These are phyloP conservation scores for Gonapodya sp. DNA, from an alignment of 192 early-diverging fungal species.

Conservation along the genomic window DNA sequence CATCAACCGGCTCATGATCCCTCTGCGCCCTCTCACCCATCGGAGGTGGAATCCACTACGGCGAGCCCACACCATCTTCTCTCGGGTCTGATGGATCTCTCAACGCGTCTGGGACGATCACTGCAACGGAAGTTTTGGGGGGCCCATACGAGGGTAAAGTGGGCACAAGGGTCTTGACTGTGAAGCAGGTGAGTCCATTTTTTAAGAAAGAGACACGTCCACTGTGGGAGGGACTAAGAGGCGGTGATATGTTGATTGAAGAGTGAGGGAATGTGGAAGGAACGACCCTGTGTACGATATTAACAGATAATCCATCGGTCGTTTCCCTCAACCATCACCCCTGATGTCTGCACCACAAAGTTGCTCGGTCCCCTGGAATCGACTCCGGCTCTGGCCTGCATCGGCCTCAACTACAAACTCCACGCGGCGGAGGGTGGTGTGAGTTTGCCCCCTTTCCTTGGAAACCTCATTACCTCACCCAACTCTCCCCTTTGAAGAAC, in stretches of 20 bases:
- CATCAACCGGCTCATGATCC: too few relatives aligned
- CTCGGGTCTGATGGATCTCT: background rate
- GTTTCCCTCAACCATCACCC: background rate
- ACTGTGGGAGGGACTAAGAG: too few relatives aligned
- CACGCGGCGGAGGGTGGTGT: constrained; percentile 45
- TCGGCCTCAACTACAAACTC: constrained; percentile 48
- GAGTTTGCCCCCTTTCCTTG: constrained; percentile 21
- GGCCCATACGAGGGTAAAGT: background rate
- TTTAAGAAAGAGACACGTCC: too few relatives aligned
- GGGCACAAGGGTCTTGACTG: background rate
- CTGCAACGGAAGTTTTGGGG: background rate
- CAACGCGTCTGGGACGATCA: background rate
- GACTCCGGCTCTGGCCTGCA: constrained; percentile 30
- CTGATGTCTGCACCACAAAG: constrained; percentile 10
- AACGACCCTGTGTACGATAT: too few relatives aligned
- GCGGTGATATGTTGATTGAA: too few relatives aligned
- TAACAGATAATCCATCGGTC: too few relatives aligned
- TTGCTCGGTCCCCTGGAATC: constrained; percentile 32
- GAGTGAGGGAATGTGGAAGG: too few relatives aligned
- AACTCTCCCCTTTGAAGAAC: background rate
- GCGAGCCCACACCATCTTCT: background rate
- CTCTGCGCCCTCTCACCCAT: background rate
- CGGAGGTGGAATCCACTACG: background rate
- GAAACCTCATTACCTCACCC: background rate
- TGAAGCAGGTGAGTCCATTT: background rate